phyloP scores from a whole-genome alignment of 2,329 filamentous ascomycete species.

The Bipolaris victoriae region DNA sequence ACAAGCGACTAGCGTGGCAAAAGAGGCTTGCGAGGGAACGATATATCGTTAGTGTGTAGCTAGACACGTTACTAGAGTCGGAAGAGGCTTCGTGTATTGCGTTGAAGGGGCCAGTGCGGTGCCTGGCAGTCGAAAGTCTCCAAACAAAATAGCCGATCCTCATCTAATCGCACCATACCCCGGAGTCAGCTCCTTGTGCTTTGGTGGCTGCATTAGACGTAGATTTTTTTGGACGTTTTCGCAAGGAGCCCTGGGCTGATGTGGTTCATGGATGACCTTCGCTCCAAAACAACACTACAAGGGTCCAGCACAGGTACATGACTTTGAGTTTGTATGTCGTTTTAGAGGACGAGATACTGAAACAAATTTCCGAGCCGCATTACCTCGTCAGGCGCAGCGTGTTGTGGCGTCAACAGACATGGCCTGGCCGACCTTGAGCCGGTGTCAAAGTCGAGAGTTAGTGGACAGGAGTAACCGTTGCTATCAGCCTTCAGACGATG shows the following conservation, averaged over 20 bases:
- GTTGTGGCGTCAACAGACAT: not conserved
- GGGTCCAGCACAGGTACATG: not conserved
- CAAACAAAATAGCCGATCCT: not conserved
- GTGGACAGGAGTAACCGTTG: conserved; percentile 1
- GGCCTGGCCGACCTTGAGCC: conserved; percentile 12
- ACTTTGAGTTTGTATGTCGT: not conserved
- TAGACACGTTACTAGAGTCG: conserved; percentile 1
- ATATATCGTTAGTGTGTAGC: conserved; percentile 6
- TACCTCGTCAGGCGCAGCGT: not conserved
- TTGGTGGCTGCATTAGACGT: not conserved
- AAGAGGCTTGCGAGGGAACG: conserved; percentile 6
- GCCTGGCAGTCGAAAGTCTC: conserved; percentile 6
- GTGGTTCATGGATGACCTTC: conserved; percentile 4
- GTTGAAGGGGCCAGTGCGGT: conserved; percentile 4
- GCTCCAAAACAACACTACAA: not conserved
- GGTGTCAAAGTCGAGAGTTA: conserved; percentile 1
- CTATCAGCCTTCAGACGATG: not conserved
- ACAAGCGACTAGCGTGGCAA: conserved; percentile 4
- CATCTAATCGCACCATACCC: conserved; percentile 10
- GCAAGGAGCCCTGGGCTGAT: conserved; percentile 1
- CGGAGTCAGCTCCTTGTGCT: conserved; percentile 5
- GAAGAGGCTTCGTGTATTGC: conserved; percentile 5
- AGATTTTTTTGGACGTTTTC: conserved; percentile 6
- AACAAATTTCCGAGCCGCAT: not conserved
- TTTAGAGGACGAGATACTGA: not conserved